Evolutionary conservation across 805 yeast species (phyloP), one percentile per base, ranked within the genome.

Genomic region (Candida xiaguanensis): DNA sequence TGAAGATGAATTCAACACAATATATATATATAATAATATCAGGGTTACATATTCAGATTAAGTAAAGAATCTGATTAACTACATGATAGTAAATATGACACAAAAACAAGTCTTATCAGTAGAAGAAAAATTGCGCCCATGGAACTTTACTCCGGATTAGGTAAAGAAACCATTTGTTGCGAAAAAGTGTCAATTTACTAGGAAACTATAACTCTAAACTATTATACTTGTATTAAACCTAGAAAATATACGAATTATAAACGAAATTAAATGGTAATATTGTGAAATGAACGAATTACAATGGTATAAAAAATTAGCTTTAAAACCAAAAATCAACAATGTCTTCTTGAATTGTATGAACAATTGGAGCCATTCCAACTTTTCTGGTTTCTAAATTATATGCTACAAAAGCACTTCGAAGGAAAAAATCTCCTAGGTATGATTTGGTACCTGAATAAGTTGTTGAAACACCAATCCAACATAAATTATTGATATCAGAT

Each of bases 391-490:
- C 31, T 8, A 32, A 22, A 19, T 38, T 41, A 20, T 37, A 29
- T 13, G 41, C 40, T 23, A 28, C 40, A 17, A 28, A 36, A 8
- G 26, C 33, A 11, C 37, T 18, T 13, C 18, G 15, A 4, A 40
- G 18, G 9, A 41, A 37, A 24, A 40, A 22, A 38, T 43, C 49
- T 12, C 38, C 38, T 4, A 20, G 12, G 11, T 13, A 35, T 6
- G n/a, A 11, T 26, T 27, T 17, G 5, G 16, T 8, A 25, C 38
- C 31, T 26, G 32, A 28, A 25, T 16, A 16, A n/a, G 38, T 28
- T 24, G 24, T 24, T 9, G 50, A 40, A 51, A 86, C 80, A 4
- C 52, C 52, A 46, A 73, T 48, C 75, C 77, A 4, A 61, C 48
- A 3, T 49, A 36, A 2, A 51, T 24, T 12, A 70, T 59, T 45